Evolutionary conservation across 2,329 filamentous ascomycete species (phyloP).

Genomic region (Colletotrichum chlorophyti): DNA sequence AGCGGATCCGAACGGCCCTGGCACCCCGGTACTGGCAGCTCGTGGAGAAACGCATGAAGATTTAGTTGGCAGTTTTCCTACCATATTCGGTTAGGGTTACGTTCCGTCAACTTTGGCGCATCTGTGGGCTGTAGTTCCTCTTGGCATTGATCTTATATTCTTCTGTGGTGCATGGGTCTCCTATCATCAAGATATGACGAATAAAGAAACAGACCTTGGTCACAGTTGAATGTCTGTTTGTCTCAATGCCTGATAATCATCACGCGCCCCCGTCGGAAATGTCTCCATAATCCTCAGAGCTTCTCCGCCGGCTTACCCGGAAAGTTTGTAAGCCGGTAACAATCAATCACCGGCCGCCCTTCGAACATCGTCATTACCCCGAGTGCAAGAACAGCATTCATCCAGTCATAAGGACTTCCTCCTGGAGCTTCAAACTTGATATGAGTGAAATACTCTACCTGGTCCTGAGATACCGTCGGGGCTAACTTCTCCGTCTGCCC

Average conservation of each 20-base stretch:
- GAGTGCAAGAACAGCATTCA: constrained; percentile 31
- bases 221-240: too few species aligned
- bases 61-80: neutral
- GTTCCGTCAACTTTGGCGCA: too few species aligned
- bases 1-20: constrained; percentile 33
- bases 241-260: too few species aligned
- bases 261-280: too few species aligned
- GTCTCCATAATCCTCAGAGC: neutral
- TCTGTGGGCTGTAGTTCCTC: too few species aligned
- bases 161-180: too few species aligned
- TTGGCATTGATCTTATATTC: neutral
- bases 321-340: constrained; percentile 34
- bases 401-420: constrained; percentile 29
- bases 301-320: constrained; percentile 19
- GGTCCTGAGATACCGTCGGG: constrained; percentile 27
- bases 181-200: too few species aligned
- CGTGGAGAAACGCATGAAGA: constrained; percentile 16
- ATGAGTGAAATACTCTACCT: constrained; percentile 34
- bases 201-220: too few species aligned
- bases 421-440: constrained; percentile 32
- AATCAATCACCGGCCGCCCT: constrained; percentile 31
- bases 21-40: constrained; percentile 18
- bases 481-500: neutral
- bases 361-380: constrained; percentile 33
- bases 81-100: neutral